Percentiles rank a stretch among this genome's conserved stretches.
Conservation (phyloP, 352 stramenopile genomes). For the Globisporangium megalacanthum region DNA sequence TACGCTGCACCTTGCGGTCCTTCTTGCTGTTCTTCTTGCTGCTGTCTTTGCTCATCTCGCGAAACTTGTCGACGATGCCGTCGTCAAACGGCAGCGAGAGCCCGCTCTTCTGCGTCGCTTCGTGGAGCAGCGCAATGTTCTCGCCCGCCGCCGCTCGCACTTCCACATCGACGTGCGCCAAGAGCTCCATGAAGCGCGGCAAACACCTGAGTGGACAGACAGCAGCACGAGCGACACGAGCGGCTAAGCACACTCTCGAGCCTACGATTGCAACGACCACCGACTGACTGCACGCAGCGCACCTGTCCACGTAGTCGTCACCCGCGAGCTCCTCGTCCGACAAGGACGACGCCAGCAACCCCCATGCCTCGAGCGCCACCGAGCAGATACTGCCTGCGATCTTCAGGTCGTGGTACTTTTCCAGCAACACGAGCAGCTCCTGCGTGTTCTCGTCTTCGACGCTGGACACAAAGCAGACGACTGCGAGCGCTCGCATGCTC, state of each 20-base stretch:
- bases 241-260: not conserved
- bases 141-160: constrained; percentile 75
- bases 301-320: constrained; percentile 61
- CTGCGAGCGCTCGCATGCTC: constrained; percentile 61
- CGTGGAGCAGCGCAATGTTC: constrained; percentile 82
- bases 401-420: constrained; percentile 69
- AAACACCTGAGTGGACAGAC: constrained; percentile 33
- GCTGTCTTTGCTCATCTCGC: constrained; percentile 81
- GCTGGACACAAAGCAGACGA: constrained; percentile 75
- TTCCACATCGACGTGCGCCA: constrained; percentile 78
- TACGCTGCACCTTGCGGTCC: constrained; percentile 79
- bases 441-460: constrained; percentile 73
- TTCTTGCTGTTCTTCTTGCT: constrained; percentile 90
- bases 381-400: constrained; percentile 58
- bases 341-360: constrained; percentile 58
- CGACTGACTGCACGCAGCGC: not conserved
- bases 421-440: constrained; percentile 52
- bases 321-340: constrained; percentile 42
- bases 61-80: constrained; percentile 66
- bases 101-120: constrained; percentile 48
- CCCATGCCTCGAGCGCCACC: constrained; percentile 67
- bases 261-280: too few species aligned
- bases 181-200: constrained; percentile 57
- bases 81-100: constrained; percentile 48
- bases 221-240: not conserved